Percentiles rank a stretch among this genome's conserved stretches.
phyloP scores from a whole-genome alignment of 1,284 basidiomycete genomes.

The Inonotus obliquus region DNA sequence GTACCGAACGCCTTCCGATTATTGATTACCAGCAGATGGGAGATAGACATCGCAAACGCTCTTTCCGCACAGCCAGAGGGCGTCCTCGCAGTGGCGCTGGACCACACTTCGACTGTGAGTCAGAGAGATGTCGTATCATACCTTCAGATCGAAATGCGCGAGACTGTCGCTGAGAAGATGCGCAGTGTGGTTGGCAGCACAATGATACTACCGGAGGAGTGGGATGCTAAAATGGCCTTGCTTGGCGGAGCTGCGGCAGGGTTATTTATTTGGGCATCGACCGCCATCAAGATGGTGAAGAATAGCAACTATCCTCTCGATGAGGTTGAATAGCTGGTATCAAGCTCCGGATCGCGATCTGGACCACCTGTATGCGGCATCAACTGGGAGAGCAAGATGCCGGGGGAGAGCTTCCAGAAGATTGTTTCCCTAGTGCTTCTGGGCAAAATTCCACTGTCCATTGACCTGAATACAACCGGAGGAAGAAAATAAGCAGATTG shows the following conservation, averaged over 20 bases:
- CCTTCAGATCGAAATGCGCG: background rate
- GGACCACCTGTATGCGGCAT: background rate
- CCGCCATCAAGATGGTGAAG: background rate
- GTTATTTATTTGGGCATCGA: slow-evolving; percentile 3
- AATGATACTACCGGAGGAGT: no score
- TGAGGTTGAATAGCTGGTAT: background rate
- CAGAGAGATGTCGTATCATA: background rate
- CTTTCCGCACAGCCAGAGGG: background rate
- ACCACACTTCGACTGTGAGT: background rate
- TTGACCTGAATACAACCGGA: no score
- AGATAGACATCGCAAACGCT: background rate
- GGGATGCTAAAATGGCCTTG: background rate
- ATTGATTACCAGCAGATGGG: background rate
- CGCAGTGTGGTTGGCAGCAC: background rate
- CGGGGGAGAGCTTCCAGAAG: background rate
- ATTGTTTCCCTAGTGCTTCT: background rate
- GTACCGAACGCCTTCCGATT: background rate
- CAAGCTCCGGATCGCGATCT: background rate
- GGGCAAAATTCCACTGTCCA: background rate
- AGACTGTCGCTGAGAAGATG: background rate
- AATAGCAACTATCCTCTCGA: background rate
- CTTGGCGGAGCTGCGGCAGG: background rate
- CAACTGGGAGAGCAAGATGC: background rate
- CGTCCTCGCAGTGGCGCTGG: background rate
- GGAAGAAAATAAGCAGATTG: background rate